Evolutionary conservation across 2,329 filamentous ascomycete genomes (phyloP), one percentile per base, ranked within the genome.

Genomic region (Neofusicoccum umdonicola): DNA sequence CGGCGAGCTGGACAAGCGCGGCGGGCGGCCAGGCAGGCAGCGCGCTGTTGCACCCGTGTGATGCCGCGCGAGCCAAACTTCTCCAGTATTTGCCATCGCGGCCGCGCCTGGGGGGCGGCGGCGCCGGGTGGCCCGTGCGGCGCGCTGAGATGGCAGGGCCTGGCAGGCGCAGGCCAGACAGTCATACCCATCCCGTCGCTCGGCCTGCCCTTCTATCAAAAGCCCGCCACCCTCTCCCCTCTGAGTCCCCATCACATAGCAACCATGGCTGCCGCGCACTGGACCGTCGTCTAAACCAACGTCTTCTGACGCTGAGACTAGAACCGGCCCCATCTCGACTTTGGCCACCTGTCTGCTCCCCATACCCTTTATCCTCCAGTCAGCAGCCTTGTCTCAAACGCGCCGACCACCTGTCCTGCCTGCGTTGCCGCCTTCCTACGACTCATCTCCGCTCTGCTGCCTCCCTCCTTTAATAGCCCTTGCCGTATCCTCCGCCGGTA

Each of bases 371-470:
- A 57, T 57, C 22, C 41, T 54, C 61, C 61, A 63, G 61, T 63
- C 61, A 63, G 61, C 61, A 63, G 61, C 61, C 61, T 63, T 63
- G 61, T 63, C 61, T 63, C 61, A 63, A 63, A 54, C 61, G 61
- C 48, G 50, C 61, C 61, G 61, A 63, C 61, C 41, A 51, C 41
- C 61, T 63, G 48, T 45, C 61, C 61, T 60, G 56, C 48, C 61
- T 63, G 61, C 48, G 61, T 54, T 63, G 61, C 68, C 69, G 68
- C 69, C 70, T 71, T 54, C 41, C 52, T 62, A 66, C 65, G 68
- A 71, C 69, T 70, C 68, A 71, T 67, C 65, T 60, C 63, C 62
- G 58, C 51, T 31, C 52, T 63, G 48, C 54, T 65, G 51, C 42
- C 63, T 31, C 27, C 27, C 27, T 62, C 41, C 57, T 69, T 69